Conservation (phyloP, 2,329 filamentous ascomycete species). For the Colletotrichum navitas region DNA sequence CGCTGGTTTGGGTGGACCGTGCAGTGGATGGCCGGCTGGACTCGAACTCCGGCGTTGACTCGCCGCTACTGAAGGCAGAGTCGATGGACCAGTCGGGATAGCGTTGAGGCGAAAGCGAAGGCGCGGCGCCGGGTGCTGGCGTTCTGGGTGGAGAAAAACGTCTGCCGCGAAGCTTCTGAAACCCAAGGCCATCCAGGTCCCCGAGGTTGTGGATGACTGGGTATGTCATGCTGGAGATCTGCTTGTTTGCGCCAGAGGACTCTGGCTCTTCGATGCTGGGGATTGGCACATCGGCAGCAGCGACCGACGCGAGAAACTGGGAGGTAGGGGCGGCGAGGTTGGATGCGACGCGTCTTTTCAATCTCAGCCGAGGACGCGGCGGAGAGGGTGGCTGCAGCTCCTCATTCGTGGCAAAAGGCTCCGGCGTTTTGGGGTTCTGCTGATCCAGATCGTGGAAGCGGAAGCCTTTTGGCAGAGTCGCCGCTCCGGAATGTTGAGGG, state of each 20-base stretch:
- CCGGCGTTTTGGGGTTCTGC: slow-evolving; percentile 63
- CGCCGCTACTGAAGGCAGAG: slow-evolving; percentile 67
- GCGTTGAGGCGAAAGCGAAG: slow-evolving; percentile 59
- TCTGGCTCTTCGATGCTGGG: slow-evolving; percentile 73
- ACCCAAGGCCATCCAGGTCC: slow-evolving; percentile 50
- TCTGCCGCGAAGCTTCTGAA: slow-evolving; percentile 54
- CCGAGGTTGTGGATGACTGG: slow-evolving; percentile 51
- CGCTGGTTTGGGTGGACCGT: slow-evolving; percentile 69
- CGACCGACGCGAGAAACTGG: slow-evolving; percentile 76
- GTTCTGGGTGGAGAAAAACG: slow-evolving; percentile 70
- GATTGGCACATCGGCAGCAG: slow-evolving; percentile 73
- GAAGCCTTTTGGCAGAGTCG: slow-evolving; percentile 59
- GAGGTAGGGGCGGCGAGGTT: slow-evolving; percentile 70
- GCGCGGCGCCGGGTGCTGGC: slow-evolving; percentile 62
- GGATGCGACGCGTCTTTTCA: slow-evolving; percentile 68
- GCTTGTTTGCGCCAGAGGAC: slow-evolving; percentile 54
- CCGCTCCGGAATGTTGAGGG: slow-evolving; percentile 59
- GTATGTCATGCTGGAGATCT: slow-evolving; percentile 56
- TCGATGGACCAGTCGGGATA: slow-evolving; percentile 72
- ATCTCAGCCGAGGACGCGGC: slow-evolving; percentile 65
- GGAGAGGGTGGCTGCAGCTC: slow-evolving; percentile 61
- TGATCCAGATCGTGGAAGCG: slow-evolving; percentile 52
- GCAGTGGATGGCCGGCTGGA: slow-evolving; percentile 72
- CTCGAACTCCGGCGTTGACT: slow-evolving; percentile 70
- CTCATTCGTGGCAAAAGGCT: slow-evolving; percentile 57